Evolutionary conservation across 345 rosid genomes (phyloP).

Genomic region (Salix exigua): DNA sequence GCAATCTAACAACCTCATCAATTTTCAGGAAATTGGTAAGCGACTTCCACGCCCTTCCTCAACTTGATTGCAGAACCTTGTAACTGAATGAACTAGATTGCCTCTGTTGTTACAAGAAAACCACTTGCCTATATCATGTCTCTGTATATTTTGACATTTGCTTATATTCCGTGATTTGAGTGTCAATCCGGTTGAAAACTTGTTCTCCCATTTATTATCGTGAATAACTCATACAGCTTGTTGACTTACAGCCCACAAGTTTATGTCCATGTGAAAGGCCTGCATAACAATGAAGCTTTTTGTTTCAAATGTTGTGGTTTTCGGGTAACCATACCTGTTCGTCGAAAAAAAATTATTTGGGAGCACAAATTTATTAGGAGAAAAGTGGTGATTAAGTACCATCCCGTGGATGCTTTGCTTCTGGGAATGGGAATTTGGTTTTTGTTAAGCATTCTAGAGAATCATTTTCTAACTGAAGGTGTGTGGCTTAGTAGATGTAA

Average conservation of each 20-base stretch:
- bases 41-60: conserved; percentile 70
- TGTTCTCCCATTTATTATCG: not conserved
- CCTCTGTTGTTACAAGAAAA: conserved; percentile 2
- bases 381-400: not conserved
- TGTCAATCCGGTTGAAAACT: not conserved
- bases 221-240: not conserved
- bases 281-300: not conserved
- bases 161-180: conserved; percentile 2
- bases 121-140: conserved; percentile 7
- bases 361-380: not conserved
- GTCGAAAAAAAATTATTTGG: not conserved
- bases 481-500: not conserved
- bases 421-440: not conserved
- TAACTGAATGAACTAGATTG: conserved; percentile 1
- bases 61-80: conserved; percentile 38
- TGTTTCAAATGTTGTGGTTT: not conserved
- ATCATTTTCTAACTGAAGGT: not conserved
- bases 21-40: conserved; percentile 83
- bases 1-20: not conserved
- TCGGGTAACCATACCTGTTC: not conserved
- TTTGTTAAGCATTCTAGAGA: not conserved
- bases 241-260: not conserved
- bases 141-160: conserved; percentile 27
- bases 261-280: not conserved
- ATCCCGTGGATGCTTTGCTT: not conserved